phyloP scores from a whole-genome alignment of 345 rosid species.

The Noccaea caerulescens region DNA sequence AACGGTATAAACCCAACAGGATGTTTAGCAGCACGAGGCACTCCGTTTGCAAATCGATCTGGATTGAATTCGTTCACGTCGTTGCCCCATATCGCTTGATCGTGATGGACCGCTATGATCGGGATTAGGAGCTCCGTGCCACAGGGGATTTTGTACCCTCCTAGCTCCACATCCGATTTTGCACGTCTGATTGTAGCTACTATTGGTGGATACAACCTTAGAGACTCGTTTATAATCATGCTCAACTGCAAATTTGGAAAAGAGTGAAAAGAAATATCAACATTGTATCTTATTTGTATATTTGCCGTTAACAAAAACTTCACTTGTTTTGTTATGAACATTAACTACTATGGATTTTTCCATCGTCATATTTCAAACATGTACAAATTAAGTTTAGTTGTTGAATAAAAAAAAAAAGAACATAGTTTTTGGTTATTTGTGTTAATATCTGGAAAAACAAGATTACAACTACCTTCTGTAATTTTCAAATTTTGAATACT shows the following conservation, averaged over 20 bases:
- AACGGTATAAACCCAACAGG: conserved; percentile 76
- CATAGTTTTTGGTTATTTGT: neutral
- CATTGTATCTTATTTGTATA: neutral
- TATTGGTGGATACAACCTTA: conserved; percentile 74
- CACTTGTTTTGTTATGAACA: neutral
- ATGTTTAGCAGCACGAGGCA: conserved; percentile 73
- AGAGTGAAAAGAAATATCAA: neutral
- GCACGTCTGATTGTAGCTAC: conserved; percentile 75
- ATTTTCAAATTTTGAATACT: neutral
- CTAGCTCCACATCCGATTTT: conserved; percentile 65
- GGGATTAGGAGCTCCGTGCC: conserved; percentile 73
- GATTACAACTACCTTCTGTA: too few species aligned
- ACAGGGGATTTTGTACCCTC: conserved; percentile 73
- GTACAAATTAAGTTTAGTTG: too few species aligned
- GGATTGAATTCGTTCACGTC: conserved; percentile 86
- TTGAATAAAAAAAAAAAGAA: too few species aligned
- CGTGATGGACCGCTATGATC: conserved; percentile 74
- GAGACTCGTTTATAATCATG: conserved; percentile 68
- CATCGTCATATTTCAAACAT: too few species aligned
- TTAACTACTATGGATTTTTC: too few species aligned
- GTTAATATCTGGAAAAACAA: neutral
- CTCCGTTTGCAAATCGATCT: conserved; percentile 65
- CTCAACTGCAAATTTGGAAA: conserved; percentile 50
- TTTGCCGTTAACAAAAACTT: neutral
- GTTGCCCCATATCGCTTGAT: conserved; percentile 75